phyloP scores from a whole-genome alignment of 495 filamentous ascomycete genomes.

The Tetracladium setigerum region DNA sequence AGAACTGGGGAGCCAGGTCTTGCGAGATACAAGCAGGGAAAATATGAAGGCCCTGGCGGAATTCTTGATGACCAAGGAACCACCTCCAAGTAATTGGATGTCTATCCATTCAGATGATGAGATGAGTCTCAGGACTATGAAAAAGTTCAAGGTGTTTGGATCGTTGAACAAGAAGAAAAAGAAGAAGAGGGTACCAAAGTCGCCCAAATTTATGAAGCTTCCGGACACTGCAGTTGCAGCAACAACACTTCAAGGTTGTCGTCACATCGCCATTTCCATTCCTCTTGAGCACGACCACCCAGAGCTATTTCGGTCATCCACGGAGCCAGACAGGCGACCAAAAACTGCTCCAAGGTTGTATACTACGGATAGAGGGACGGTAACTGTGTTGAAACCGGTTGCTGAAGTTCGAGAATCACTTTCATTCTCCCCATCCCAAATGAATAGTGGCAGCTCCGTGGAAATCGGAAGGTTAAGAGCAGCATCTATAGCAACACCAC shows the following conservation, averaged over 20 bases:
- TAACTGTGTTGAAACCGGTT: constrained; percentile 21
- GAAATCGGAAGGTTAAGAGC: background rate
- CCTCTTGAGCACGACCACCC: constrained; percentile 24
- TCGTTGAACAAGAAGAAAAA: constrained; percentile 17
- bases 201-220: constrained; percentile 26
- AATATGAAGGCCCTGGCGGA: constrained; percentile 27
- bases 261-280: constrained; percentile 46
- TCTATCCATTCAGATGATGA: constrained; percentile 26
- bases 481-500: background rate
- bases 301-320: background rate
- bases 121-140: constrained; percentile 14
- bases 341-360: constrained; percentile 5
- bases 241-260: constrained; percentile 31
- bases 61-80: constrained; percentile 31
- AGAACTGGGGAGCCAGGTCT: background rate
- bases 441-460: no score
- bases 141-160: constrained; percentile 20
- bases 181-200: constrained; percentile 8
- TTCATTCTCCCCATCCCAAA: constrained; percentile 9
- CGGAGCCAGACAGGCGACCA: background rate
- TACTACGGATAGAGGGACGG: constrained; percentile 8
- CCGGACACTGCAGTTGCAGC: constrained; percentile 39
- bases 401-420: constrained; percentile 23
- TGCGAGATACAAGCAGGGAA: constrained; percentile 11
- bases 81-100: constrained; percentile 33